Evolutionary conservation across 441 rosid genomes (phyloP).

Genomic region (Croton setiger): DNA sequence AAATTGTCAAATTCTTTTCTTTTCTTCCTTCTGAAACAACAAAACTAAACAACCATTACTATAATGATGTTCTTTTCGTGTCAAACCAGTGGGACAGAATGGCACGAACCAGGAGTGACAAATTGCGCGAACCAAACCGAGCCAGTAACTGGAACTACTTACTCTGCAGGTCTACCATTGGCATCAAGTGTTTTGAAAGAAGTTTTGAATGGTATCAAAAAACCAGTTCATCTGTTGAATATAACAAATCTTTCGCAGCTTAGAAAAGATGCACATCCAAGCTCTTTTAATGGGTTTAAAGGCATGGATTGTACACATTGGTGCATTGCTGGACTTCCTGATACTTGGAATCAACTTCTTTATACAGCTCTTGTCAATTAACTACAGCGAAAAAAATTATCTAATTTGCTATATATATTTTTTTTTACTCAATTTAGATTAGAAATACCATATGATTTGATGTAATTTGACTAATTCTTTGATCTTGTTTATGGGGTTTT

Average conservation of each 20-base stretch:
- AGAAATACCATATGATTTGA: background rate
- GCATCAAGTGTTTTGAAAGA: conserved; percentile 56
- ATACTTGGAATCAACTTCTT: conserved; percentile 87
- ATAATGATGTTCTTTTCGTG: background rate
- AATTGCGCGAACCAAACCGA: conserved; percentile 61
- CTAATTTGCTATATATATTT: background rate
- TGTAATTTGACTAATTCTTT: background rate
- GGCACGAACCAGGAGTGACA: conserved; percentile 65
- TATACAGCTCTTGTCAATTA: conserved; percentile 34
- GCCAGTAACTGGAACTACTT: conserved; percentile 52
- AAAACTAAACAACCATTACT: too few relatives aligned
- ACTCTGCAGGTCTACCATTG: conserved; percentile 58
- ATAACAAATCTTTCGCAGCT: conserved; percentile 70
- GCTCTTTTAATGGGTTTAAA: conserved; percentile 44
- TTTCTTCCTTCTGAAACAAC: too few relatives aligned
- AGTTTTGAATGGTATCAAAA: conserved; percentile 40
- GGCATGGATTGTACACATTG: conserved; percentile 88
- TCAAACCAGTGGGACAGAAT: conserved; percentile 46
- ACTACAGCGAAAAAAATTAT: background rate
- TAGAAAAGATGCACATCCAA: conserved; percentile 87
- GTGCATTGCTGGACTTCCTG: conserved; percentile 91
- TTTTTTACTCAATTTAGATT: background rate
- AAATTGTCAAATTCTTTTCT: conserved; percentile 5
- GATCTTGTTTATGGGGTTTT: background rate
- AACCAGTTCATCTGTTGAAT: conserved; percentile 68